phyloP scores from a whole-genome alignment of 257 asterid genomes.

The Salvia miltiorrhiza region DNA sequence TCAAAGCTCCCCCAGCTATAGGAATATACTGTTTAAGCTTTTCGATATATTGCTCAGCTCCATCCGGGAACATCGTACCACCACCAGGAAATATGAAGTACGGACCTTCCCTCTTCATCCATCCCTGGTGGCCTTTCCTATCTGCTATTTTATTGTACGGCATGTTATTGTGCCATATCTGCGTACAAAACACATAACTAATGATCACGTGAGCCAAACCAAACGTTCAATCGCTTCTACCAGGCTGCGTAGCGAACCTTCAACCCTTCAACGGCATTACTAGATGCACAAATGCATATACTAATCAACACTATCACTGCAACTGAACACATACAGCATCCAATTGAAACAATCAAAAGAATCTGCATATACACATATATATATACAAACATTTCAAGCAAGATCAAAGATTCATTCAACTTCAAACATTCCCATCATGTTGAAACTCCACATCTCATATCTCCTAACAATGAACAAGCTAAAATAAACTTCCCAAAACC shows the following conservation, averaged over 20 bases:
- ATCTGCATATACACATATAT: not conserved
- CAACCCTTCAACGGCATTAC: no score
- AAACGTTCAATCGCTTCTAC: slow-evolving; percentile 8
- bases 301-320: not conserved
- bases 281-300: not conserved
- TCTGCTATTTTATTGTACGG: slow-evolving; percentile 92
- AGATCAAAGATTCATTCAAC: not conserved
- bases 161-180: slow-evolving; percentile 98
- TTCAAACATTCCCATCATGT: no score
- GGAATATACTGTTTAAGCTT: slow-evolving; percentile 94
- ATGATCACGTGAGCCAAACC: slow-evolving; percentile 12
- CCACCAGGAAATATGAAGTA: slow-evolving; percentile 94
- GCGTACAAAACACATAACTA: slow-evolving; percentile 22
- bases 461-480: no score
- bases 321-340: not conserved
- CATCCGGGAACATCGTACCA: slow-evolving; percentile 96
- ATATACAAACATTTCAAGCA: not conserved
- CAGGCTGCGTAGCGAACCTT: not conserved
- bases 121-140: slow-evolving; percentile 96
- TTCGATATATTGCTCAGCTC: slow-evolving; percentile 86
- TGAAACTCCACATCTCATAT: no score
- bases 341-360: not conserved
- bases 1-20: slow-evolving; percentile 73
- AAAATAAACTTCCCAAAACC: slow-evolving; percentile 9
- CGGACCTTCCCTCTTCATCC: slow-evolving; percentile 95